Evolutionary conservation across 2,329 filamentous ascomycete genomes (phyloP).

Genomic region (Malbranchea zuffiana): DNA sequence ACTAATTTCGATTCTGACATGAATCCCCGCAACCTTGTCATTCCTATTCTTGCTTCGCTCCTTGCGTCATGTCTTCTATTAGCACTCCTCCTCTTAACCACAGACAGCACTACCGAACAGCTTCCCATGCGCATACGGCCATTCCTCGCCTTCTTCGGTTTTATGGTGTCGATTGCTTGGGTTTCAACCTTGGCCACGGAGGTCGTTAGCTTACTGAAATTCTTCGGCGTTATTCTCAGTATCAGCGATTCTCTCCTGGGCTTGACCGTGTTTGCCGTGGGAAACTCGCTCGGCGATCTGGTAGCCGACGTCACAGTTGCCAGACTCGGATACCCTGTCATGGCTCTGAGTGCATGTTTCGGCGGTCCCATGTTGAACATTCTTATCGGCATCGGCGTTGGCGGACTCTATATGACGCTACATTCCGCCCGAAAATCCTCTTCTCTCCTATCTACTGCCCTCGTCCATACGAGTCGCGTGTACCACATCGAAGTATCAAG

Average conservation of each 20-base stretch:
- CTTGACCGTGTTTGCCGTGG: constrained; percentile 89
- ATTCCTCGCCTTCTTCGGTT: constrained; percentile 76
- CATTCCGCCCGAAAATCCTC: constrained; percentile 66
- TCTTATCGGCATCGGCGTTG: constrained; percentile 82
- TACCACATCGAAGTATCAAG: constrained; percentile 77
- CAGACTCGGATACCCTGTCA: constrained; percentile 85
- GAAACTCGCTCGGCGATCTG: constrained; percentile 87
- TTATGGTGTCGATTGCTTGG: constrained; percentile 86
- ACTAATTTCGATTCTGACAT: constrained; percentile 46
- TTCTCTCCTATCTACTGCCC: constrained; percentile 11
- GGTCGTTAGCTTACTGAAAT: constrained; percentile 89
- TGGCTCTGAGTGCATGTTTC: constrained; percentile 90
- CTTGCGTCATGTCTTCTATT: constrained; percentile 58
- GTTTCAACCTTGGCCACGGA: constrained; percentile 92
- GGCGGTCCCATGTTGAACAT: constrained; percentile 99
- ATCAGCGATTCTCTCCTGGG: constrained; percentile 94
- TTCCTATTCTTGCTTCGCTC: constrained; percentile 53
- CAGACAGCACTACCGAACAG: constrained; percentile 38
- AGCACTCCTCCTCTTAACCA: constrained; percentile 54
- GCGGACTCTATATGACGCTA: constrained; percentile 78
- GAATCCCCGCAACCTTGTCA: constrained; percentile 43
- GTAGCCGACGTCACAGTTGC: constrained; percentile 93
- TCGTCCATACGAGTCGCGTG: constrained; percentile 34
- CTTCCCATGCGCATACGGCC: constrained; percentile 63
- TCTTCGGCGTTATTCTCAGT: constrained; percentile 77